Evolutionary conservation across 257 asterid species (phyloP).

Genomic region (Ballota nigra): DNA sequence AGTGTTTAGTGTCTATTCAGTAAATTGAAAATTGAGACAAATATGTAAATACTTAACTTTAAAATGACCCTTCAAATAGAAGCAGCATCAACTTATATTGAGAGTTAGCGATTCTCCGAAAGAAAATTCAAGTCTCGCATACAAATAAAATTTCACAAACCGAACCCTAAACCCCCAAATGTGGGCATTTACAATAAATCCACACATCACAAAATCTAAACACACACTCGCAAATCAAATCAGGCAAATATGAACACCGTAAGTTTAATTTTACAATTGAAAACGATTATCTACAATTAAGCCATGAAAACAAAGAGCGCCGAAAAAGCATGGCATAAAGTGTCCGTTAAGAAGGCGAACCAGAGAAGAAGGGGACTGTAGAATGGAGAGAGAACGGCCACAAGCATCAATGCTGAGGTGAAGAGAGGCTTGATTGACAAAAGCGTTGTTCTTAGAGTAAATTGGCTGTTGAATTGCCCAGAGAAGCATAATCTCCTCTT

Average conservation of each 20-base stretch:
- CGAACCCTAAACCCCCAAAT: constrained; percentile 10
- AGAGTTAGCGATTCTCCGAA: background rate
- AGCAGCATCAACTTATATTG: no score
- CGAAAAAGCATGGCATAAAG: background rate
- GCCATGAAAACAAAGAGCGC: background rate
- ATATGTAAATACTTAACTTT: background rate
- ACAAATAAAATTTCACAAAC: background rate
- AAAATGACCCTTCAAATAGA: background rate
- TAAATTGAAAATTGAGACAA: constrained; percentile 2
- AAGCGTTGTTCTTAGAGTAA: constrained; percentile 69
- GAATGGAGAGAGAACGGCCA: constrained; percentile 73
- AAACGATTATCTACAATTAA: background rate
- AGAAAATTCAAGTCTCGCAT: background rate
- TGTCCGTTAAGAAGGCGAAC: constrained; percentile 24
- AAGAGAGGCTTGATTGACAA: constrained; percentile 68
- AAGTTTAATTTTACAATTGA: background rate
- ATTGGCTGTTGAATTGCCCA: constrained; percentile 94
- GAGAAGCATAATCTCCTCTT: constrained; percentile 75
- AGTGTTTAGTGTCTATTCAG: background rate
- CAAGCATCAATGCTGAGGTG: constrained; percentile 75
- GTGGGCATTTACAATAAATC: background rate
- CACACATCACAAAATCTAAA: background rate
- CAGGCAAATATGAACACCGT: background rate
- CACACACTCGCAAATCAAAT: background rate
- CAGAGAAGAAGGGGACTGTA: constrained; percentile 90